Conservation (phyloP, 257 asterid species). For the Solanum chaucha region DNA sequence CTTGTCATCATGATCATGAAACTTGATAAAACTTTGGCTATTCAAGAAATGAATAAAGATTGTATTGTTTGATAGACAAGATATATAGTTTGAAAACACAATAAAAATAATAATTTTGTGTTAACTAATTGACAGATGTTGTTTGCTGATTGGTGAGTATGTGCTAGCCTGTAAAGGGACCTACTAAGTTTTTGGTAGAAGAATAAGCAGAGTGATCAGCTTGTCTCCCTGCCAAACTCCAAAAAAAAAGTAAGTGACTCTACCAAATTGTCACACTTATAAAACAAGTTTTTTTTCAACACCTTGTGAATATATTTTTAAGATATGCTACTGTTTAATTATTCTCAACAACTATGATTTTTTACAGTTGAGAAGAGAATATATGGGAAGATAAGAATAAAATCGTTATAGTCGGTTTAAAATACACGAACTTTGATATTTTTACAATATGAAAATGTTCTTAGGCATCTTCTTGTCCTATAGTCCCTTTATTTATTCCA, state of each 20-base stretch:
- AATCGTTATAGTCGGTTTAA: not conserved
- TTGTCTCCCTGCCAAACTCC: slow-evolving; percentile 35
- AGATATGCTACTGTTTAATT: not conserved
- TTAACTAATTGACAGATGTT: not conserved
- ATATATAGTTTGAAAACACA: not conserved
- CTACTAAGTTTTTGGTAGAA: slow-evolving; percentile 30
- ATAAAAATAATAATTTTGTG: not conserved
- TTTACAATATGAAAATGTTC: not conserved
- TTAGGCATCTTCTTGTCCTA: not conserved
- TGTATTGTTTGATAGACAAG: not conserved
- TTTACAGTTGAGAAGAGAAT: not conserved
- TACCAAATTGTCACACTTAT: not conserved
- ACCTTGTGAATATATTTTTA: not conserved
- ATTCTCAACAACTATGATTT: not conserved
- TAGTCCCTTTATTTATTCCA: not conserved
- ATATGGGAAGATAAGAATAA: not conserved
- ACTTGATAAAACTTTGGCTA: not conserved
- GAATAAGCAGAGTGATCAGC: slow-evolving; percentile 18
- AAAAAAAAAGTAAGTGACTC: not conserved
- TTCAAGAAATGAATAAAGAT: not conserved
- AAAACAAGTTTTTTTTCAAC: not conserved
- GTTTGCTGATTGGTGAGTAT: slow-evolving; percentile 30
- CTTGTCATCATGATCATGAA: slow-evolving; percentile 34
- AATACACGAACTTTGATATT: not conserved
- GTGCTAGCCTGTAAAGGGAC: slow-evolving; percentile 40